Evolutionary conservation across 208 protist species (phyloP), one percentile per base, ranked within the genome.

Genomic region (Leishmania lainsoni): DNA sequence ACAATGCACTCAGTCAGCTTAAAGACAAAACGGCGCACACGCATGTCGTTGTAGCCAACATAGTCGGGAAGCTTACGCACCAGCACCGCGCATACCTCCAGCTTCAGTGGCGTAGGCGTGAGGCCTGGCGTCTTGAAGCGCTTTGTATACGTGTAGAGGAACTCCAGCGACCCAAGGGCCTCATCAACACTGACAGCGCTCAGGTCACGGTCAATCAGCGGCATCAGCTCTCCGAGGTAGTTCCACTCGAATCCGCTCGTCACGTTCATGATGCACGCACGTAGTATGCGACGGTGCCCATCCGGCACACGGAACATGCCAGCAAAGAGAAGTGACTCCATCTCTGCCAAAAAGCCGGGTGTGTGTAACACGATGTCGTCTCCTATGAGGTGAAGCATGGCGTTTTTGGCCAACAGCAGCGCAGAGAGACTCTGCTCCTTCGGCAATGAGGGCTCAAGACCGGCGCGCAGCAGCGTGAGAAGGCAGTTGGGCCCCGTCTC

Each of bases 381-480:
- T 20, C 85, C 80, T 9, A 96, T 80, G n/a, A 80, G 90, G 79
- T 94, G 80, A 66, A 93, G 69, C 49, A 98, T 78, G 45, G 83
- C 92, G 77, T 98, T 98, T 73, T 98, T 98, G 35, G 89, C 93
- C 80, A 92, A 96, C 52, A 98, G 81, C 1, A 98, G 92, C 5
- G 93, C 92, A 3, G 90, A 93, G 54, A 98, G 89, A 42, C 89
- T 93, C 74, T 94, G 92, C 63, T 93, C 90, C 0, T 86, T 39
- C 26, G 90, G 87, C 17, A 93, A 58, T 3, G 88, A 56, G 16
- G 84, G 39, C 66, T 96, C 81, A 20, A 90, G 76, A 59, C 93
- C 93, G 54, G 89, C 87, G 10, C 85, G 86, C 6, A 98, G 69
- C 26, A 98, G 81, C n/a, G 71, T 51, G n/a, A 95, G 63, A 26